Evolutionary conservation across 768 basidiomycete species (phyloP).

Genomic region (Pleurotus citrinopileatus): DNA sequence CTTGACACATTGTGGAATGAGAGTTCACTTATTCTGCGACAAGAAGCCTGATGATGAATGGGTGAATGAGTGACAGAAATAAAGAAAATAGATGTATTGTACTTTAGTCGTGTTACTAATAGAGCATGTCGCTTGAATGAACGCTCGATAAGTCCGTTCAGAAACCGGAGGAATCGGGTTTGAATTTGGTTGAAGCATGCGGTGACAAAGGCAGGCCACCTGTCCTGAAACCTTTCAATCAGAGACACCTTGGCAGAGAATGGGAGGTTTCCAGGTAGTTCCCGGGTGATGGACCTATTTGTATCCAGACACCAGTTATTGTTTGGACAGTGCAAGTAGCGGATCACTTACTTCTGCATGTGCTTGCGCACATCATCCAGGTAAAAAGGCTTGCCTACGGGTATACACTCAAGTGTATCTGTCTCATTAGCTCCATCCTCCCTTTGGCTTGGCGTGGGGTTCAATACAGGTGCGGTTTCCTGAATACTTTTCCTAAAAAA

Average conservation of each 20-base stretch:
- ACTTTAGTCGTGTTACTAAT: slow-evolving; percentile 35
- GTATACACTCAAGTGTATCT: slow-evolving; percentile 16
- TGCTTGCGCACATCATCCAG: slow-evolving; percentile 30
- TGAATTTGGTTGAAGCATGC: slow-evolving; percentile 24
- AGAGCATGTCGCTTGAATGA: slow-evolving; percentile 39
- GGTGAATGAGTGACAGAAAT: too few species aligned
- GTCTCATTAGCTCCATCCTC: slow-evolving; percentile 14
- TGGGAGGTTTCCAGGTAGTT: slow-evolving; percentile 36
- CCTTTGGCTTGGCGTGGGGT: slow-evolving; percentile 18
- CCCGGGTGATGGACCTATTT: slow-evolving; percentile 33
- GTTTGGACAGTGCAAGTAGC: not conserved
- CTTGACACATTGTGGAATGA: slow-evolving; percentile 20
- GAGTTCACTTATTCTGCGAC: slow-evolving; percentile 19
- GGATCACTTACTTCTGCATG: slow-evolving; percentile 25
- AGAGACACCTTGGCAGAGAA: slow-evolving; percentile 31
- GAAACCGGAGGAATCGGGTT: slow-evolving; percentile 23
- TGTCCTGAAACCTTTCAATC: slow-evolving; percentile 27
- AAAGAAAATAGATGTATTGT: slow-evolving; percentile 11
- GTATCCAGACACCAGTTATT: not conserved
- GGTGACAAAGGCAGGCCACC: slow-evolving; percentile 24
- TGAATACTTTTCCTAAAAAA: slow-evolving; percentile 30
- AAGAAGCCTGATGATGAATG: slow-evolving; percentile 13
- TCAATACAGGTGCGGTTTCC: slow-evolving; percentile 33
- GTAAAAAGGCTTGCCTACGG: slow-evolving; percentile 18
- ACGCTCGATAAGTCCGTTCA: slow-evolving; percentile 24